Base-by-base conservation (phyloP, 129 eudicot genomes). In the Kitagawia praeruptora region DNA sequence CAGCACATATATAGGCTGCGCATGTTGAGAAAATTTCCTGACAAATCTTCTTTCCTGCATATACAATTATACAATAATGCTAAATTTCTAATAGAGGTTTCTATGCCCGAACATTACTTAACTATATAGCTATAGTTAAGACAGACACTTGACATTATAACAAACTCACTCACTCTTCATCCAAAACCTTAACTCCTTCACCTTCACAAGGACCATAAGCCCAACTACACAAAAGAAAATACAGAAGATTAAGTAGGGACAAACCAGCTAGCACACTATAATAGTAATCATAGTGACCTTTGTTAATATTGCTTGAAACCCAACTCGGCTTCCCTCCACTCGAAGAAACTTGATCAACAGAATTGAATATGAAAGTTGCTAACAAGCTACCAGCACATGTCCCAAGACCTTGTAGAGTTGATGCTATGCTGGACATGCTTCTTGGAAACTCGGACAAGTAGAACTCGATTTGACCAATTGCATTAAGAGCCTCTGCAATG, bases 381-480 rank as follows among this genome's bases (percentile, higher is more conserved):
- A 31, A 31, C 41, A 67, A 67, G 73, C 38, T 31, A 12, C 73
- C 73, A 15, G 73, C 73, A 67, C 73, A 31, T 12, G 23, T 67
- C 42, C 73, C 73, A 12, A 67, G 73, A 12, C 73, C 73, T 4
- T 67, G 73, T 19, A 67, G 42, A 14, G 73, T 67, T 19, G 73
- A 67, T 6, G 73, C 73, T 67, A 67, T 67, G 41, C 73, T 67
- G 41, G 73, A 67, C 73, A 67, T 67, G 73, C 73, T 67, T 34
- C 73, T 31, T 4, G 73, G 73, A 34, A 67, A 67, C 73, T 67
- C 73, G 3, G 73, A 67, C 73, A 67, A 67, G 73, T 67, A 67
- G 41, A 67, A 67, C 42, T 67, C 73, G 9, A 67, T 67, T 15
- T 67, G 73, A 27, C 42, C 73, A 13, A 67, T 34, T 34, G 73